A percentile compares a stretch with the other conserved stretches of the same genome.
Evolutionary conservation across 495 filamentous ascomycete genomes (phyloP).

Genomic region (Xylaria longipes): DNA sequence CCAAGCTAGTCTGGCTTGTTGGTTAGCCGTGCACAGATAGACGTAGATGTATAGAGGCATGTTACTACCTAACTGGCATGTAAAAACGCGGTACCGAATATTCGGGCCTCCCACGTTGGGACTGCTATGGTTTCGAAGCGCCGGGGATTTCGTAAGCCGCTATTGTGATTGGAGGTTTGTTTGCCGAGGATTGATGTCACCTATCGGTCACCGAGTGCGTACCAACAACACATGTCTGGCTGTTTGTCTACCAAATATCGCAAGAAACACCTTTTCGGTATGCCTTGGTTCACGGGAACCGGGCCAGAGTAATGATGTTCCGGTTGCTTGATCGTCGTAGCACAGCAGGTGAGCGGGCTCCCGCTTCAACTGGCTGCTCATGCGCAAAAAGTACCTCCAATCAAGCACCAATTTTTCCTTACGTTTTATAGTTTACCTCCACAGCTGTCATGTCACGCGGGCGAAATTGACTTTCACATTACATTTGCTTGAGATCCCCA

Average conservation of each 20-base stretch:
- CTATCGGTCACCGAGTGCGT: conserved; percentile 10
- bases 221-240: conserved; percentile 3
- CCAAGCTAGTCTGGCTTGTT: not conserved
- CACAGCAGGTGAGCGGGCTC: not conserved
- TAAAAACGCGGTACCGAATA: conserved; percentile 3
- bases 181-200: conserved; percentile 4
- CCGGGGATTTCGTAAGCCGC: not conserved
- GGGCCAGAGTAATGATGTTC: not conserved
- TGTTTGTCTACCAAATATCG: not conserved
- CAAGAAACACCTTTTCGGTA: not conserved
- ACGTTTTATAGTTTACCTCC: not conserved
- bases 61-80: not conserved
- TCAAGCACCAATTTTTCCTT: not conserved
- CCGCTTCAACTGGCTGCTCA: conserved; percentile 6
- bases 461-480: not conserved
- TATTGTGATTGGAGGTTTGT: conserved; percentile 6
- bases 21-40: not conserved
- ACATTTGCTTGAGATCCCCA: not conserved
- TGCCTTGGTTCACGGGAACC: not conserved
- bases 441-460: conserved; percentile 2
- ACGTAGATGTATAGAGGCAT: not conserved
- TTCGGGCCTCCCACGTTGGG: not conserved
- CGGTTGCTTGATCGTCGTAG: conserved; percentile 20
- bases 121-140: not conserved
- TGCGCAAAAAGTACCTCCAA: not conserved